Percentiles rank a stretch among this genome's conserved stretches.
phyloP scores from a whole-genome alignment of 139 green algal genomes.

The Chlamydomonas eustigma region DNA sequence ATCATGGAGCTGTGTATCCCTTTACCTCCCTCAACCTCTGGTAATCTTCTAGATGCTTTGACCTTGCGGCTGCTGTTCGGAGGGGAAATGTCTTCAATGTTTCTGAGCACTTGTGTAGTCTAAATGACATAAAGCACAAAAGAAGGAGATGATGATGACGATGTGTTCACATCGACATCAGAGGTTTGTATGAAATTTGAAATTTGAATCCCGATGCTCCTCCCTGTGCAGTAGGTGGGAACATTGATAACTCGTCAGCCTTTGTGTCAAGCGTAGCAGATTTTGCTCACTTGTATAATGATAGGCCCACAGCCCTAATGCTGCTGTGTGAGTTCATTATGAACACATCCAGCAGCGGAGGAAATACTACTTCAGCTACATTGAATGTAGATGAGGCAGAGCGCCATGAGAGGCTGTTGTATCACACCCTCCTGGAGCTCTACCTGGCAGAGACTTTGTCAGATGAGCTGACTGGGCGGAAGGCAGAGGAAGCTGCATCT shows the following conservation, averaged over 20 bases:
- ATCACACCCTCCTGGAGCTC: conserved; percentile 84
- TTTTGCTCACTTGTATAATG: conserved; percentile 80
- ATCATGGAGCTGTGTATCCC: conserved; percentile 86
- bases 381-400: conserved; percentile 10
- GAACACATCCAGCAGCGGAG: conserved; percentile 49
- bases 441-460: conserved; percentile 60
- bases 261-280: conserved; percentile 66
- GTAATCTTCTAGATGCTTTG: too few species aligned
- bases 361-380: neutral
- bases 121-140: too few species aligned
- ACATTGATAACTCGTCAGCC: too few species aligned
- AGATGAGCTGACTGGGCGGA: neutral
- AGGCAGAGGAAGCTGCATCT: neutral
- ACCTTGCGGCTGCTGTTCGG: too few species aligned
- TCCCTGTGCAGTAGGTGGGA: too few species aligned
- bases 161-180: too few species aligned
- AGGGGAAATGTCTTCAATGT: too few species aligned
- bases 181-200: too few species aligned
- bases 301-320: conserved; percentile 69
- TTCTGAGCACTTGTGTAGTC: too few species aligned
- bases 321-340: conserved; percentile 80
- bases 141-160: too few species aligned
- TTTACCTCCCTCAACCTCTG: neutral
- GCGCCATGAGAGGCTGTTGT: conserved; percentile 56
- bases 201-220: too few species aligned